Evolutionary conservation across 176 grass and related monocot species (phyloP).

Genomic region (Urochloa ruziziensis): DNA sequence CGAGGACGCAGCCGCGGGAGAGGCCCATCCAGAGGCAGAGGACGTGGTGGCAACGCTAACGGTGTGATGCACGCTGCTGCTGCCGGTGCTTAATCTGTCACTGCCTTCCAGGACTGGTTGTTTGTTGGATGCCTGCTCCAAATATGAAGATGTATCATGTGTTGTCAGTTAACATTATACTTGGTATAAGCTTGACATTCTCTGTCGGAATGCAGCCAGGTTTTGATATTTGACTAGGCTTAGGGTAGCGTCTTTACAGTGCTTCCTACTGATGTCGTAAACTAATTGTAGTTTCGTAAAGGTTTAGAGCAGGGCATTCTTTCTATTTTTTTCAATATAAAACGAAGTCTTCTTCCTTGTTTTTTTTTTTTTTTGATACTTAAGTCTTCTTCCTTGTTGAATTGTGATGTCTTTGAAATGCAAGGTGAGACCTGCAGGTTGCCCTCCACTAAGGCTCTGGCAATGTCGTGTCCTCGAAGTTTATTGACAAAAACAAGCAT

Average conservation of each 20-base stretch:
- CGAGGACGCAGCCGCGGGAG: constrained; percentile 63
- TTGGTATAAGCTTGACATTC: constrained; percentile 77
- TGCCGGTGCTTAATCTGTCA: constrained; percentile 30
- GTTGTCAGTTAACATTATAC: constrained; percentile 59
- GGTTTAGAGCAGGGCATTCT: constrained; percentile 90
- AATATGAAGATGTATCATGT: constrained; percentile 66
- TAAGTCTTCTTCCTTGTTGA: too few species aligned
- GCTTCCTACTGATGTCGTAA: constrained; percentile 47
- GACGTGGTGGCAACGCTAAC: constrained; percentile 34
- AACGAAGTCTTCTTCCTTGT: constrained; percentile 25
- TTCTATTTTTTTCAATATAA: constrained; percentile 67
- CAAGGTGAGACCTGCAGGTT: too few species aligned
- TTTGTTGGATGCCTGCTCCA: constrained; percentile 86
- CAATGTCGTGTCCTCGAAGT: too few species aligned
- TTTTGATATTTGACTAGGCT: constrained; percentile 62
- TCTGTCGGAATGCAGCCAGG: constrained; percentile 39
- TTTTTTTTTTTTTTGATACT: too few species aligned
- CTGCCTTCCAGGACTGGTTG: background rate
- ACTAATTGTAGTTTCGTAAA: constrained; percentile 88
- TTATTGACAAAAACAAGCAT: too few species aligned
- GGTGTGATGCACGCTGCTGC: constrained; percentile 28
- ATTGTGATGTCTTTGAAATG: too few species aligned
- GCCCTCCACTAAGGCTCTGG: too few species aligned
- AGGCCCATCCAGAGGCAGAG: constrained; percentile 54
- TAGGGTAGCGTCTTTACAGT: constrained; percentile 54